phyloP scores from a whole-genome alignment of 495 filamentous ascomycete genomes.

The Cladorrhinum samala region DNA sequence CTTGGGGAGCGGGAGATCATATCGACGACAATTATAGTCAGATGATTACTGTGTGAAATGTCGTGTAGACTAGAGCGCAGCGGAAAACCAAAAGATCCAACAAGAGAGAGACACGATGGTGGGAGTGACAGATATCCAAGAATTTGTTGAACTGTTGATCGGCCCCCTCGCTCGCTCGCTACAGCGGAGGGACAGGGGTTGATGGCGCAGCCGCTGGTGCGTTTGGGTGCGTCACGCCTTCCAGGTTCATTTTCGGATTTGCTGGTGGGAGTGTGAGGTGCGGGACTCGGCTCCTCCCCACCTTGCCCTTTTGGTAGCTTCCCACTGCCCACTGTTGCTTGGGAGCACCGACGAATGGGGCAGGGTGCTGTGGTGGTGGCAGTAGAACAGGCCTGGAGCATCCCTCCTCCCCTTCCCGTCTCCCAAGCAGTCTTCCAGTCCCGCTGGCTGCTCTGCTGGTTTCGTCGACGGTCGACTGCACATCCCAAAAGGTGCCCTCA shows the following conservation, averaged over 20 bases:
- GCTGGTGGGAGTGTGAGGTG: background rate
- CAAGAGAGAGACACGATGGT: background rate
- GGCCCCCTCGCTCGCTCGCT: background rate
- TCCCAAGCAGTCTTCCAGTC: conserved; percentile 5
- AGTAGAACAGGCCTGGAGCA: background rate
- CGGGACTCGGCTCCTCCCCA: background rate
- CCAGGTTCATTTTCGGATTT: background rate
- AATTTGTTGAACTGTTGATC: background rate
- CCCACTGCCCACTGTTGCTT: background rate
- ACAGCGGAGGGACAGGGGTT: background rate
- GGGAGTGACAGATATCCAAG: background rate
- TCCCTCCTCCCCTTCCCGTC: conserved; percentile 1
- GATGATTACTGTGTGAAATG: too few species aligned
- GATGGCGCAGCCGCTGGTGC: background rate
- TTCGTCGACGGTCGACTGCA: conserved; percentile 10
- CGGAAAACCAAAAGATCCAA: too few species aligned
- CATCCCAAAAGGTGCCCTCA: conserved; percentile 13
- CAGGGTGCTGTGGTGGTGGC: background rate
- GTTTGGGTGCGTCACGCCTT: conserved; percentile 3
- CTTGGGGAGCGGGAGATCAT: background rate
- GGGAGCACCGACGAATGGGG: background rate
- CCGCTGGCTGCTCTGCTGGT: conserved; percentile 19
- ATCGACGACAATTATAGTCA: too few species aligned
- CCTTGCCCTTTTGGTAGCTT: conserved; percentile 4
- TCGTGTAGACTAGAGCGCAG: too few species aligned